Conservation (phyloP, 1,284 basidiomycete genomes). For the Puccinia novopanici region DNA sequence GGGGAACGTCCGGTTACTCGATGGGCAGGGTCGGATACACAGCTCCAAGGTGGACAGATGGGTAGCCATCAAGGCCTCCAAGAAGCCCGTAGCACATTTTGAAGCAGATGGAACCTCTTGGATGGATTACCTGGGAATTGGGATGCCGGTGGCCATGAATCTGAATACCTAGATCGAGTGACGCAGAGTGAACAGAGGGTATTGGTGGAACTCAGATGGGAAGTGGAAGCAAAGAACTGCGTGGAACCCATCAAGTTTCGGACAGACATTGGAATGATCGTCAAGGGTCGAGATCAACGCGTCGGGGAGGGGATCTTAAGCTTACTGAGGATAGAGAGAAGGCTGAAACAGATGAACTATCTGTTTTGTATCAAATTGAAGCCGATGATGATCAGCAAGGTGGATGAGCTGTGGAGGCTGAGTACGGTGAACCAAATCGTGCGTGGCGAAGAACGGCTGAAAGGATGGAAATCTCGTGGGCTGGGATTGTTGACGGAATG, state of each 20-base stretch:
- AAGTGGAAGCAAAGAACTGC: constrained; percentile 79
- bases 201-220: constrained; percentile 74
- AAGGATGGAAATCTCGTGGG: constrained; percentile 80
- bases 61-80: constrained; percentile 39
- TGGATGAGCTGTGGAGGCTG: constrained; percentile 87
- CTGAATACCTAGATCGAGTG: constrained; percentile 77
- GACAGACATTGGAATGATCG: constrained; percentile 83
- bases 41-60: constrained; percentile 43
- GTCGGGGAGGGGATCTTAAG: constrained; percentile 75
- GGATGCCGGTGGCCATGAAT: constrained; percentile 92
- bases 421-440: constrained; percentile 94
- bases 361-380: constrained; percentile 78
- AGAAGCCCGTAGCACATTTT: constrained; percentile 52
- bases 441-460: constrained; percentile 80
- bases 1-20: constrained; percentile 80
- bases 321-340: constrained; percentile 74
- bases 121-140: constrained; percentile 74
- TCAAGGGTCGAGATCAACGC: constrained; percentile 80
- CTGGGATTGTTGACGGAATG: constrained; percentile 85
- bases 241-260: constrained; percentile 78
- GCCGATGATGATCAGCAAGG: constrained; percentile 80
- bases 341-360: constrained; percentile 73
- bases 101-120: constrained; percentile 74
- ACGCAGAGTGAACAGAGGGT: constrained; percentile 77
- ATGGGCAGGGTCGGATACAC: constrained; percentile 77